These are phyloP conservation scores for Populus davidiana DNA, from an alignment of 345 rosid genomes.

Conservation along the genomic window DNA sequence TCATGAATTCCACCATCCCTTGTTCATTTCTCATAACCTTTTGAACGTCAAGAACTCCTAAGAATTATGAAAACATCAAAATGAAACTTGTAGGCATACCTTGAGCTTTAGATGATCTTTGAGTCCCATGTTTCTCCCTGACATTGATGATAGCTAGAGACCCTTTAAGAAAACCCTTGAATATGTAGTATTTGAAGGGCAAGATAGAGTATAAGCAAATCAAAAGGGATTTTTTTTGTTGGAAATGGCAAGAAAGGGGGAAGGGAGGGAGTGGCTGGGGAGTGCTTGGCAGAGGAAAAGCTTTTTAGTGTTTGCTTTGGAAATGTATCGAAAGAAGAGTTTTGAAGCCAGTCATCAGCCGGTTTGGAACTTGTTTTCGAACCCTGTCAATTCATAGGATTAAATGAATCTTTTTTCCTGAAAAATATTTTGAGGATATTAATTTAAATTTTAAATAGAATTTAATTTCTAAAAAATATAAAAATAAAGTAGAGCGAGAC, in stretches of 20 bases:
- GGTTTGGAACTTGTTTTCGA: too few species aligned
- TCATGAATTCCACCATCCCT: not conserved
- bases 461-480: too few species aligned
- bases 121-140: conserved; percentile 38
- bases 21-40: not conserved
- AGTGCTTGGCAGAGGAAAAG: not conserved
- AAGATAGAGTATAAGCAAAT: not conserved
- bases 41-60: not conserved
- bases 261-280: not conserved
- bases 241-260: not conserved
- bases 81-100: conserved; percentile 31
- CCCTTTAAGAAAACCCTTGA: not conserved
- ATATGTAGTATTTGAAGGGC: not conserved
- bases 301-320: not conserved
- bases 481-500: too few species aligned
- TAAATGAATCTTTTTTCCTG: too few species aligned
- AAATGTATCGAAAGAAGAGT: not conserved
- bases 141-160: not conserved
- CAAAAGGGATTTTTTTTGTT: not conserved
- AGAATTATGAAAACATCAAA: not conserved
- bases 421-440: too few species aligned
- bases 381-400: too few species aligned
- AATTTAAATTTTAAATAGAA: not conserved
- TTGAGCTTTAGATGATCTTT: conserved; percentile 50
- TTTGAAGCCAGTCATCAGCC: conserved; percentile 13